Percentiles rank a stretch among this genome's conserved stretches.
phyloP scores from a whole-genome alignment of 257 asterid genomes.

The Echium plantagineum region DNA sequence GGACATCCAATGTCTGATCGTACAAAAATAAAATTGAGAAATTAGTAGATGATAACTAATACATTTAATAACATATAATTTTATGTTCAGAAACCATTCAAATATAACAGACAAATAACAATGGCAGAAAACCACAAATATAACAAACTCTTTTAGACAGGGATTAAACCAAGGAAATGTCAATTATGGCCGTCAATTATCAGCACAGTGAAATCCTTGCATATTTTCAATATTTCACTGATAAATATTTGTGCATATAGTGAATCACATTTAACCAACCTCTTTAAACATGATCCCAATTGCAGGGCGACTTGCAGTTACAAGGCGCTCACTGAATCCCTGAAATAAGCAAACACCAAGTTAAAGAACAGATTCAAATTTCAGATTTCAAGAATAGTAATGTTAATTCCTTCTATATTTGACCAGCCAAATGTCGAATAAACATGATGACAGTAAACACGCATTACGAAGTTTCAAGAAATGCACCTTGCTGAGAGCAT shows the following conservation, averaged over 20 bases:
- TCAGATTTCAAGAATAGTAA: background rate
- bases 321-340: slow-evolving; percentile 97
- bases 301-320: slow-evolving; percentile 79
- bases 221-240: no score
- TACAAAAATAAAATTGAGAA: slow-evolving; percentile 5
- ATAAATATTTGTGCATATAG: background rate
- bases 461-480: slow-evolving; percentile 4
- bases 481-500: slow-evolving; percentile 93
- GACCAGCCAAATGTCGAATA: background rate
- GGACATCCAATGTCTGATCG: slow-evolving; percentile 40
- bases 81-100: background rate
- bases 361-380: background rate
- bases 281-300: slow-evolving; percentile 88
- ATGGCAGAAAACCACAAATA: background rate
- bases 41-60: background rate
- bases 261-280: slow-evolving; percentile 32
- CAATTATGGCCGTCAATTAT: background rate
- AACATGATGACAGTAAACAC: background rate
- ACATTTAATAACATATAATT: no score
- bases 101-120: background rate
- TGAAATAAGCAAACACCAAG: slow-evolving; percentile 26
- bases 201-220: background rate
- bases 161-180: background rate
- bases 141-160: background rate
- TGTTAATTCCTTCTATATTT: background rate